A percentile compares a stretch with the other conserved stretches of the same genome.
phyloP scores from a whole-genome alignment of 2,329 filamentous ascomycete genomes.

The Tolypocladium amazonense region DNA sequence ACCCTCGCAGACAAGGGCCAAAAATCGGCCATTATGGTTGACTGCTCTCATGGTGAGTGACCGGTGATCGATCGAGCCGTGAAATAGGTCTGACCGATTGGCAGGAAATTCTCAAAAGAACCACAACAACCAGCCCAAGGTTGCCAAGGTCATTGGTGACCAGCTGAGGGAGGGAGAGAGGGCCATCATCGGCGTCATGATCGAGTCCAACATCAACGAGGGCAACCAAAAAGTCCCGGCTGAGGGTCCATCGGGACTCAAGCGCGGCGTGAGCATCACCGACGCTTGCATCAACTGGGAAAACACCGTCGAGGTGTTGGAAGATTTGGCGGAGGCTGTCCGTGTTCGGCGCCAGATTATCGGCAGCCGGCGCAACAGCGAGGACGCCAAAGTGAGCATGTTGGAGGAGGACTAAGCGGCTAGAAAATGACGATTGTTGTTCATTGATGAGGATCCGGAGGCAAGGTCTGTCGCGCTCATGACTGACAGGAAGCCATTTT shows the following conservation, averaged over 20 bases:
- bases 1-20: constrained; percentile 72
- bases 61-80: background rate
- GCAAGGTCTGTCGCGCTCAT: background rate
- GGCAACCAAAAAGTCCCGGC: constrained; percentile 77
- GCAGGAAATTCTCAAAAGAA: constrained; percentile 92
- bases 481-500: background rate
- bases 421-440: background rate
- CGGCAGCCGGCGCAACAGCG: constrained; percentile 20
- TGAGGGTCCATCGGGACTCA: constrained; percentile 67
- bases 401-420: constrained; percentile 38
- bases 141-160: constrained; percentile 69
- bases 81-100: constrained; percentile 3
- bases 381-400: constrained; percentile 28
- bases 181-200: constrained; percentile 93
- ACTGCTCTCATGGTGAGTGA: constrained; percentile 82
- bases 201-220: constrained; percentile 95
- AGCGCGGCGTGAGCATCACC: constrained; percentile 89
- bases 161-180: constrained; percentile 82
- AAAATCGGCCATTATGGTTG: constrained; percentile 88
- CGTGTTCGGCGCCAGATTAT: constrained; percentile 56
- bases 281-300: constrained; percentile 97
- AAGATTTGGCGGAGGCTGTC: constrained; percentile 78
- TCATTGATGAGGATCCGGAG: background rate
- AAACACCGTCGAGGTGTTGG: constrained; percentile 66
- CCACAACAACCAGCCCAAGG: constrained; percentile 93